Evolutionary conservation across 345 rosid genomes (phyloP), one percentile per base, ranked within the genome.

Genomic region (Trapa bicornis): DNA sequence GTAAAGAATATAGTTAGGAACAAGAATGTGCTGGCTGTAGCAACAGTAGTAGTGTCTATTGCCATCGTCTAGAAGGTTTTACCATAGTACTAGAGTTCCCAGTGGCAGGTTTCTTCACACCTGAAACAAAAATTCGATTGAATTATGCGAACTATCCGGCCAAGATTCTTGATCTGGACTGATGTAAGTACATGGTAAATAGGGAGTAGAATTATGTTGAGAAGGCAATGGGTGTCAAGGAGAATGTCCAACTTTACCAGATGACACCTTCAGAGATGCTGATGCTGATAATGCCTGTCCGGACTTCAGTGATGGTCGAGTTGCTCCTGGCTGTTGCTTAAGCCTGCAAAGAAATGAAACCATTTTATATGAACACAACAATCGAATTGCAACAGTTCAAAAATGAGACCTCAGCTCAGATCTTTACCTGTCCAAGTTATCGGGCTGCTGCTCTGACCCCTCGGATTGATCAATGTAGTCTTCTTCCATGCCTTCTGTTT

Each of bases 41-140:
- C 5, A 43, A 29, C 32, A 14, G 8, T 8, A 35, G 35, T 39
- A 57, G 35, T 47, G 60, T 70, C 80, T 79, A 85, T 67, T 74
- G 77, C 84, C 83, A 84, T 68, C 81, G 70, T 68, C 70, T 78
- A 15, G 82, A 72, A 61, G 87, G 73, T 76, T 81, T 88, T 61
- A 65, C 42, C 9, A 72, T 15, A 67, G 75, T 68, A 22, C 29
- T 22, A 17, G 84, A 67, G 72, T 53, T 11, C 35, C 65, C 65
- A 33, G 70, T 61, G 47, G 68, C 45, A 17, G 86, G 67, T 74
- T 68, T 81, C 79, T 72, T 81, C 45, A 67, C 45, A 70, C 80
- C 91, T 91, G 81, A 50, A 22, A 38, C 37, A 58, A 58, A 43
- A 54, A 54, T 2, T 13, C 5, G 6, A 12, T 43, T 42, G 56